phyloP scores from a whole-genome alignment of 495 filamentous ascomycete genomes.

The Talaromyces ruber region DNA sequence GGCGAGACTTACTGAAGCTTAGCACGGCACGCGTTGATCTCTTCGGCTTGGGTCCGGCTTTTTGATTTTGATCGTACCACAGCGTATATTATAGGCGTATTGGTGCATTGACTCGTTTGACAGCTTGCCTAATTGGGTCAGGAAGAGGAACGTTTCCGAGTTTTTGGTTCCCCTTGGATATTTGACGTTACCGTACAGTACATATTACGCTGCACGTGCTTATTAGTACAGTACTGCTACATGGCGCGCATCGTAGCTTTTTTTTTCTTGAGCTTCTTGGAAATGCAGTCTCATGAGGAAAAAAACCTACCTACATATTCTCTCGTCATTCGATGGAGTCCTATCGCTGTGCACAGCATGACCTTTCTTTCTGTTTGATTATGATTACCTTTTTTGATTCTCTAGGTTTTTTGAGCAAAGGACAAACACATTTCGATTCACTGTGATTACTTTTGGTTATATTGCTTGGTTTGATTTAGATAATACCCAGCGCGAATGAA shows the following conservation, averaged over 20 bases:
- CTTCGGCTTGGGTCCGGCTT: neutral
- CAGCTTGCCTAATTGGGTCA: neutral
- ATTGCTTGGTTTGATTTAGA: constrained; percentile 13
- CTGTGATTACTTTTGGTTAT: neutral
- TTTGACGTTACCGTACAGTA: neutral
- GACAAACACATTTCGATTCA: neutral
- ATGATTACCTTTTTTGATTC: neutral
- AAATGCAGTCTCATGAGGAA: neutral
- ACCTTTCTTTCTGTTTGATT: neutral
- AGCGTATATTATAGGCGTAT: neutral
- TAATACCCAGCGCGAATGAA: constrained; percentile 18
- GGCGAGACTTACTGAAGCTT: constrained; percentile 54
- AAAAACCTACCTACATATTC: neutral
- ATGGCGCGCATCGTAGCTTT: neutral
- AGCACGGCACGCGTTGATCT: neutral
- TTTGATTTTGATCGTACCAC: neutral
- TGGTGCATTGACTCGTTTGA: neutral
- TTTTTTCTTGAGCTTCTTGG: neutral
- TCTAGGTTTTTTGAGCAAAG: neutral
- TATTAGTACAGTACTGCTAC: neutral
- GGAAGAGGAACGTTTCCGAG: neutral
- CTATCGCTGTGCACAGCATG: constrained; percentile 8
- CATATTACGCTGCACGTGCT: neutral
- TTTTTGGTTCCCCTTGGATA: neutral
- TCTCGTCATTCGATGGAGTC: neutral